Evolutionary conservation across 441 rosid genomes (phyloP).

Genomic region (Sinapis alba): DNA sequence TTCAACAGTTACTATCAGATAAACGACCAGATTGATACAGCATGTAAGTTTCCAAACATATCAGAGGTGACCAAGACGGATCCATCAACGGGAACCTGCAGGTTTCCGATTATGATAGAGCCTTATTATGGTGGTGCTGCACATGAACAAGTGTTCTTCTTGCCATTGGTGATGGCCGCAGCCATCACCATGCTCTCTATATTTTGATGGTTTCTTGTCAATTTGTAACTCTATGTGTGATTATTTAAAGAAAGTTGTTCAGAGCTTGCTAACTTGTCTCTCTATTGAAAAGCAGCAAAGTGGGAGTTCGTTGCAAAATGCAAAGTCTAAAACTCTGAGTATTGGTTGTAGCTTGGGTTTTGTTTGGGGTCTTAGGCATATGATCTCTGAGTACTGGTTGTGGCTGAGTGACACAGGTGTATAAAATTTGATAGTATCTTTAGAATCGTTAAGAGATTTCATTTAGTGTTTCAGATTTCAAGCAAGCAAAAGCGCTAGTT

Average conservation of each 20-base stretch:
- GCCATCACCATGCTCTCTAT: conserved; percentile 15
- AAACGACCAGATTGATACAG: conserved; percentile 66
- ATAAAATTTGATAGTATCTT: background rate
- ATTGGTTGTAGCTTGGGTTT: background rate
- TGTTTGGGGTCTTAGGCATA: background rate
- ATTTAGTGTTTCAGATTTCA: background rate
- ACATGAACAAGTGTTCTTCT: background rate
- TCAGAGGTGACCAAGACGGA: conserved; percentile 59
- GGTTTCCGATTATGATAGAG: conserved; percentile 64
- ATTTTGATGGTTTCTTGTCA: conserved; percentile 25
- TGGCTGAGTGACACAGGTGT: background rate
- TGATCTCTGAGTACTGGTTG: background rate
- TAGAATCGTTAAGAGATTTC: background rate
- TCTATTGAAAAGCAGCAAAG: background rate
- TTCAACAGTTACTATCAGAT: conserved; percentile 90
- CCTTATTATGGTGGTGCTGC: conserved; percentile 65
- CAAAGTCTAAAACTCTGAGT: background rate
- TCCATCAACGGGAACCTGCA: conserved; percentile 68
- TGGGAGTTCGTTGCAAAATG: background rate
- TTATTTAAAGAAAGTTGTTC: background rate
- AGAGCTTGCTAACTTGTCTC: background rate
- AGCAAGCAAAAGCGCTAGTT: background rate
- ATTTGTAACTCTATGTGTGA: conserved; percentile 29
- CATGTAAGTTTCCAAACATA: conserved; percentile 78
- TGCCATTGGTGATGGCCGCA: conserved; percentile 19